phyloP scores from a whole-genome alignment of 352 stramenopile genomes.

The Phytophthora cactorum region DNA sequence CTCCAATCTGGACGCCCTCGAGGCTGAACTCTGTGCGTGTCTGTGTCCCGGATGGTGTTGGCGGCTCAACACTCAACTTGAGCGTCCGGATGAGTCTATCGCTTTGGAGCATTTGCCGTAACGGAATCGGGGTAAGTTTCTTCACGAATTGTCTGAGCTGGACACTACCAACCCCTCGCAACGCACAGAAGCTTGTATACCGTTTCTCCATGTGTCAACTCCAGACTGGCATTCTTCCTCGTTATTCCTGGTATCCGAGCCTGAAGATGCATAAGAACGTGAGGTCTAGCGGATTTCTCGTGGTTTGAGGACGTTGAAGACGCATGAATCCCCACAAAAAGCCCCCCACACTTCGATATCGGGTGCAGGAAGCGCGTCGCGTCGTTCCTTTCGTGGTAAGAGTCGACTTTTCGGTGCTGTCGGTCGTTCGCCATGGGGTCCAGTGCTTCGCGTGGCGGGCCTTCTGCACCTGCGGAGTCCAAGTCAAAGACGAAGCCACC shows the following conservation, averaged over 20 bases:
- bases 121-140: too few species aligned
- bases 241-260: conserved; percentile 7
- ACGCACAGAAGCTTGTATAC: background rate
- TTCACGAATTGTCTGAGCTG: too few species aligned
- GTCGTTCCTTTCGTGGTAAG: background rate
- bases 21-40: too few species aligned
- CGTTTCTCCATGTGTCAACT: background rate
- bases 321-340: background rate
- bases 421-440: conserved; percentile 26
- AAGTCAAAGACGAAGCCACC: conserved; percentile 23
- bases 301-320: background rate
- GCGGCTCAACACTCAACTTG: too few species aligned
- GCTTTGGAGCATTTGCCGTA: too few species aligned
- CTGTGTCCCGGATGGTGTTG: too few species aligned
- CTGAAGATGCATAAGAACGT: background rate
- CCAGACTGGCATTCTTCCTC: background rate
- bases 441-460: conserved; percentile 11
- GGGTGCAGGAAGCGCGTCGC: background rate
- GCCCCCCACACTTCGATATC: background rate
- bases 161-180: background rate
- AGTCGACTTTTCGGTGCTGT: background rate
- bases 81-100: too few species aligned
- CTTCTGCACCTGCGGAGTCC: conserved; percentile 1
- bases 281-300: background rate
- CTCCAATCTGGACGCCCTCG: too few species aligned